Evolutionary conservation across 176 grass and related monocot genomes (phyloP).

Genomic region (Luzula sylvatica): DNA sequence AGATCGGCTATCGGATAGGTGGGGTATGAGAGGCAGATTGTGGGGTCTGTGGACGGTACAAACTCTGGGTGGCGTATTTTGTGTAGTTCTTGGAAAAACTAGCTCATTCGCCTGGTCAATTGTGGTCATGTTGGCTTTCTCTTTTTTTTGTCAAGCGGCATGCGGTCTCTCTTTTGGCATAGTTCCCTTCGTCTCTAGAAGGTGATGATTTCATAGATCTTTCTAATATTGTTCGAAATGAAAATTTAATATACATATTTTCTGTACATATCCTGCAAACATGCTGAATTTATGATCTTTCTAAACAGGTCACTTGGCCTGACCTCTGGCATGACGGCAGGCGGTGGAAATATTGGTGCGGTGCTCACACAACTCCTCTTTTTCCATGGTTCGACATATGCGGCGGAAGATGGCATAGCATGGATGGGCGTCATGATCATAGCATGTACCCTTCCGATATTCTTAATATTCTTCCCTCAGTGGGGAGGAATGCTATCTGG

Average conservation of each 20-base stretch:
- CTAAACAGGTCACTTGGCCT: slow-evolving; percentile 52
- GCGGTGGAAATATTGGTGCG: slow-evolving; percentile 67
- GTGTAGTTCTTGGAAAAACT: slow-evolving; percentile 44
- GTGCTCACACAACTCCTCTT: slow-evolving; percentile 87
- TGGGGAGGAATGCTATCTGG: slow-evolving; percentile 56
- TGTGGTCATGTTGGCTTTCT: slow-evolving; percentile 72
- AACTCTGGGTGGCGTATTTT: slow-evolving; percentile 51
- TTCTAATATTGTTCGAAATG: too few relatives aligned
- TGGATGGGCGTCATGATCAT: slow-evolving; percentile 96
- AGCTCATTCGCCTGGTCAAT: slow-evolving; percentile 37
- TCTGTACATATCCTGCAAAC: too few relatives aligned
- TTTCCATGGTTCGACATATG: slow-evolving; percentile 60
- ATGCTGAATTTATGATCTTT: too few relatives aligned
- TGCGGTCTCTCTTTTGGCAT: slow-evolving; percentile 81
- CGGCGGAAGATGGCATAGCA: slow-evolving; percentile 65
- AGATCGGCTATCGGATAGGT: slow-evolving; percentile 50
- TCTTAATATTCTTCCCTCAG: slow-evolving; percentile 70
- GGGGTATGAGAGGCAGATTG: slow-evolving; percentile 79
- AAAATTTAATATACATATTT: too few relatives aligned
- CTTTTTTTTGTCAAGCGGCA: slow-evolving; percentile 70
- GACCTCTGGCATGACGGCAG: slow-evolving; percentile 82
- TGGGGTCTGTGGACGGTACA: slow-evolving; percentile 83
- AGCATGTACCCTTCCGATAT: slow-evolving; percentile 54
- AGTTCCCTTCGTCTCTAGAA: slow-evolving; percentile 73
- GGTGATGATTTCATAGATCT: too few relatives aligned